Percentiles rank a stretch among this genome's conserved stretches.
phyloP scores from a whole-genome alignment of 1,139 yeast genomes.

The Geotrichum fermentans region DNA sequence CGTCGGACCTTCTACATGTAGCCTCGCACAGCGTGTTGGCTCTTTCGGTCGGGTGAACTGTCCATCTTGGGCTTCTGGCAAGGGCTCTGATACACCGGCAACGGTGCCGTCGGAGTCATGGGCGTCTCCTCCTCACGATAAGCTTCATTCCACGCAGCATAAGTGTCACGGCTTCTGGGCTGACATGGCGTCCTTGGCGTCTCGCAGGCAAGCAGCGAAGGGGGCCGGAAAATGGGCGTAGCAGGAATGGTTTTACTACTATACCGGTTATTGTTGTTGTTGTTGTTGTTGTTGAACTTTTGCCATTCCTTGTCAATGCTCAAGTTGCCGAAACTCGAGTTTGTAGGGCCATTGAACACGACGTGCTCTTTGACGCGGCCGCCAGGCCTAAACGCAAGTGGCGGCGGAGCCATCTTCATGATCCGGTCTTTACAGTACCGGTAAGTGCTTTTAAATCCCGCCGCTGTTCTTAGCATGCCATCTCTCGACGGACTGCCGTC shows the following conservation, averaged over 20 bases:
- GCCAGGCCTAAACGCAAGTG: background rate
- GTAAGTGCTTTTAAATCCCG: background rate
- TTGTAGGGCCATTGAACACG: background rate
- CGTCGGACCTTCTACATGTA: too few species aligned
- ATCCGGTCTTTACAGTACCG: constrained; percentile 2
- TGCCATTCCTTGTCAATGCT: constrained; percentile 18
- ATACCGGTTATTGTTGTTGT: background rate
- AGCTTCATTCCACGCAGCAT: background rate
- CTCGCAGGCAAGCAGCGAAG: background rate
- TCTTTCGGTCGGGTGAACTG: constrained; percentile 8
- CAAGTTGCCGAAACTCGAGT: background rate
- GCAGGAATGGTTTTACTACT: background rate
- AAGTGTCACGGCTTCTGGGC: too few species aligned
- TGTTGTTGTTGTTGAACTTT: background rate
- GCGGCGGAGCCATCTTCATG: background rate
- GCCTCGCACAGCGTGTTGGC: constrained; percentile 7
- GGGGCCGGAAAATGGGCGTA: constrained; percentile 1
- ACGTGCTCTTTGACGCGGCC: background rate
- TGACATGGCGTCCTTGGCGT: background rate
- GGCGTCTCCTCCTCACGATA: background rate
- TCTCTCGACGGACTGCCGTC: background rate
- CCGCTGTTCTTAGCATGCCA: background rate
- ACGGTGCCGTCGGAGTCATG: background rate
- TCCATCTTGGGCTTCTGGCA: constrained; percentile 2
- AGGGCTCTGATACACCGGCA: constrained; percentile 3